A percentile compares a stretch with the other conserved stretches of the same genome.
Conservation (phyloP, 106 monocot species). For the Dioscorea dumetorum region DNA sequence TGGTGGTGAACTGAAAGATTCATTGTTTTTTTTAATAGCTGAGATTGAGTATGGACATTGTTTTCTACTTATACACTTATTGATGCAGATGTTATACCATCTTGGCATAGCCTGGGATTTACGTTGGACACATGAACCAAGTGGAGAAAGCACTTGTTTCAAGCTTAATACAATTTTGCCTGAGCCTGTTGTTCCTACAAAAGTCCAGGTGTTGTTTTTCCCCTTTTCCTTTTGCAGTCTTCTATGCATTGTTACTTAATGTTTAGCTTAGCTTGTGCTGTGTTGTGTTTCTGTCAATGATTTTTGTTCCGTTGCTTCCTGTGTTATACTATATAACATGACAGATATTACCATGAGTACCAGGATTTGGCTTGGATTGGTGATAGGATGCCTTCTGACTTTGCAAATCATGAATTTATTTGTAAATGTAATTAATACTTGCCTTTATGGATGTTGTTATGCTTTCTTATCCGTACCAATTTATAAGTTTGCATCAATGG, state of each 20-base stretch:
- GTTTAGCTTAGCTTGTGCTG: neutral
- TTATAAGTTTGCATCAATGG: no score
- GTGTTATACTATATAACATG: no score
- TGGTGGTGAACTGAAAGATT: conserved; percentile 7
- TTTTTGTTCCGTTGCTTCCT: no score
- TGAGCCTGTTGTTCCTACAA: conserved; percentile 47
- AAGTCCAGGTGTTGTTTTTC: conserved; percentile 40
- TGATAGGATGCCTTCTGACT: no score
- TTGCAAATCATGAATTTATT: no score
- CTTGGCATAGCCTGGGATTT: conserved; percentile 76
- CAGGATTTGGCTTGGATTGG: no score
- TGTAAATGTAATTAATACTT: no score
- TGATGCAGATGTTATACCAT: conserved; percentile 69
- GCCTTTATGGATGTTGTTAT: no score
- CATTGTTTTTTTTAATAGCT: neutral
- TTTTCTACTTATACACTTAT: conserved; percentile 1
- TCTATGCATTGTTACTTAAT: neutral
- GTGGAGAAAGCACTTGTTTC: conserved; percentile 3
- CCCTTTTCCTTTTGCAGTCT: neutral
- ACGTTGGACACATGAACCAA: conserved; percentile 47
- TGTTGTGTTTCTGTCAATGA: no score
- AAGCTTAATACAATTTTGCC: conserved; percentile 12
- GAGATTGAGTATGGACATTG: neutral
- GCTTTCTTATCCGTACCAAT: no score
- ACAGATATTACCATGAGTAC: no score